Evolutionary conservation across 1,284 basidiomycete genomes (phyloP).

Genomic region (Ganoderma leucocontextum): DNA sequence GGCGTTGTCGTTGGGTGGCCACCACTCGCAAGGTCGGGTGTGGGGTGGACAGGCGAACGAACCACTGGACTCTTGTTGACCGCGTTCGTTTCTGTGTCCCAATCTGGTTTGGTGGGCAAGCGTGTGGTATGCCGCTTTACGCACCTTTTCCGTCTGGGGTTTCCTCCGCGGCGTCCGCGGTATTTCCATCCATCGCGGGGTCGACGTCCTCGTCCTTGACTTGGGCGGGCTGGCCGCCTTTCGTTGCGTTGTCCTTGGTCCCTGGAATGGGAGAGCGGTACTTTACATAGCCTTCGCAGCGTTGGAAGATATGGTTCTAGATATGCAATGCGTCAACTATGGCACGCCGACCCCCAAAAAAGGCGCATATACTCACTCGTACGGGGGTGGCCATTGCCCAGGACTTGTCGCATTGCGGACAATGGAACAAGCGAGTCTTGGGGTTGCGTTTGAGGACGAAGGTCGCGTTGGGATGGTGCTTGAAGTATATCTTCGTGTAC

Average conservation of each 20-base stretch:
- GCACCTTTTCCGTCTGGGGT: not conserved
- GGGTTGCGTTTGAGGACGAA: conserved; percentile 26
- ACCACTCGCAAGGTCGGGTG: not conserved
- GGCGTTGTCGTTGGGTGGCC: not conserved
- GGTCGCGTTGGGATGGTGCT: conserved; percentile 15
- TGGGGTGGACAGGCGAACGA: not conserved
- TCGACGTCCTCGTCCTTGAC: not conserved
- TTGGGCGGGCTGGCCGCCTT: not conserved
- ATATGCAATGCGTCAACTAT: not conserved
- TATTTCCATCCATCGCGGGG: not conserved
- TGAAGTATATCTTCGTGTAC: conserved; percentile 26
- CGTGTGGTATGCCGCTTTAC: not conserved
- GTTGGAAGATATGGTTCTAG: conserved; percentile 23
- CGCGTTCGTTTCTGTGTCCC: not conserved
- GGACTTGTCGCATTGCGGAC: conserved; percentile 25
- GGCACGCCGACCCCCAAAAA: not conserved
- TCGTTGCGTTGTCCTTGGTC: not conserved
- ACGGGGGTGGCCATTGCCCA: conserved; percentile 23
- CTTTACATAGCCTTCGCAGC: conserved; percentile 27
- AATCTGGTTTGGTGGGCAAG: not conserved
- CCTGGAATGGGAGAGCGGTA: conserved; percentile 10
- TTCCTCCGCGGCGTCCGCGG: not conserved
- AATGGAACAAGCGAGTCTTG: conserved; percentile 25
- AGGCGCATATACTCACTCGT: conserved; percentile 25
- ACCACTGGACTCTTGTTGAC: not conserved